Evolutionary conservation across 805 yeast species (phyloP).

Genomic region (Phaffomyces opuntiae): DNA sequence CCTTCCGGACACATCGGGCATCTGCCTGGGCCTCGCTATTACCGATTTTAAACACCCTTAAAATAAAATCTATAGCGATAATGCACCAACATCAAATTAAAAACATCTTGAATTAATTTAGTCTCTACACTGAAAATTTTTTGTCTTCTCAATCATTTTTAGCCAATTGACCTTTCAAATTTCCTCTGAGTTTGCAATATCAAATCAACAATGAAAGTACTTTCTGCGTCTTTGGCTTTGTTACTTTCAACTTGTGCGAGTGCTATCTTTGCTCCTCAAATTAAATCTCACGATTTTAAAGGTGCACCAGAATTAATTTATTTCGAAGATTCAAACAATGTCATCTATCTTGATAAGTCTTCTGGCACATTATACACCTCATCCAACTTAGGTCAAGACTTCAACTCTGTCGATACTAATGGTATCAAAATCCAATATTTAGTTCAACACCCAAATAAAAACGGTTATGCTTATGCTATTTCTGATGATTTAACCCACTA

Average conservation of each 20-base stretch:
- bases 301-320: conserved; percentile 24
- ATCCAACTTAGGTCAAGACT: conserved; percentile 38
- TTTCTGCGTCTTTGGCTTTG: conserved; percentile 5
- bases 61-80: no score
- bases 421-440: conserved; percentile 26
- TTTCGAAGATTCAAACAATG: conserved; percentile 25
- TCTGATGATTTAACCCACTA: conserved; percentile 28
- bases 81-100: no score
- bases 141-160: no score
- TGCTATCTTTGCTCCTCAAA: conserved; percentile 22
- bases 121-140: background rate
- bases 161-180: no score
- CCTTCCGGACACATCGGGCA: no score
- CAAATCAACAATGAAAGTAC: conserved; percentile 3
- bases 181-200: background rate
- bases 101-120: no score
- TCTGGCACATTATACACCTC: conserved; percentile 35
- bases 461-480: conserved; percentile 32
- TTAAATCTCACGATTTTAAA: conserved; percentile 13
- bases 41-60: no score
- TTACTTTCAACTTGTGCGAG: conserved; percentile 7
- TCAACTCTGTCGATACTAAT: conserved; percentile 33
- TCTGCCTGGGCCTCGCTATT: no score
- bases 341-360: conserved; percentile 16
- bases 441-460: conserved; percentile 32